phyloP scores from a whole-genome alignment of 176 grass and related monocot genomes.

The Oryza officinalis region DNA sequence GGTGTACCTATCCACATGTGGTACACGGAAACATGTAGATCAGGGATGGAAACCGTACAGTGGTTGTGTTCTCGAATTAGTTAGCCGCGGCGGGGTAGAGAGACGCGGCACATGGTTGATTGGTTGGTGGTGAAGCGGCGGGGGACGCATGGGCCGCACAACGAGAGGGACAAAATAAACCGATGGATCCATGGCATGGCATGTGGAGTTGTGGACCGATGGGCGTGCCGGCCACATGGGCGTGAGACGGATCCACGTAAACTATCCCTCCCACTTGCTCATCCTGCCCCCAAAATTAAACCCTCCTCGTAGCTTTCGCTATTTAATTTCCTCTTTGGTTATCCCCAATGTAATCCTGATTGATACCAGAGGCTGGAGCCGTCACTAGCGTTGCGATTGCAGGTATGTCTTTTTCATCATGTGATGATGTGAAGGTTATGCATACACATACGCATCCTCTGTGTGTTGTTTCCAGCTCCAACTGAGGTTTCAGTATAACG shows the following conservation, averaged over 20 bases:
- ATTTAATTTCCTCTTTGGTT: not conserved
- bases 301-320: not conserved
- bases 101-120: conserved; percentile 26
- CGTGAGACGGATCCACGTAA: conserved; percentile 30
- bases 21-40: not conserved
- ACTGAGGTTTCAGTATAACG: not conserved
- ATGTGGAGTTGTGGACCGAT: not conserved
- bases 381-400: not conserved
- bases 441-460: too few relatives aligned
- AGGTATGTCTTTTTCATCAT: not conserved
- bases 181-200: not conserved
- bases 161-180: not conserved
- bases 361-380: not conserved
- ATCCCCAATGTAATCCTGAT: not conserved
- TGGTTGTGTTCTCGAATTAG: not conserved
- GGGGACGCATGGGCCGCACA: not conserved
- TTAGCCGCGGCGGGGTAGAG: not conserved
- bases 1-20: not conserved
- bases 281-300: not conserved
- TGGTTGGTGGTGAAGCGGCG: not conserved
- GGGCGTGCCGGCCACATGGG: conserved; percentile 32
- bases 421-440: not conserved
- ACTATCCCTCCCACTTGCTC: not conserved
- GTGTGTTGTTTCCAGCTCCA: conserved; percentile 7
- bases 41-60: not conserved